Conservation (phyloP, 192 early-diverging fungal genomes). For the Coemansia guatemalensis region DNA sequence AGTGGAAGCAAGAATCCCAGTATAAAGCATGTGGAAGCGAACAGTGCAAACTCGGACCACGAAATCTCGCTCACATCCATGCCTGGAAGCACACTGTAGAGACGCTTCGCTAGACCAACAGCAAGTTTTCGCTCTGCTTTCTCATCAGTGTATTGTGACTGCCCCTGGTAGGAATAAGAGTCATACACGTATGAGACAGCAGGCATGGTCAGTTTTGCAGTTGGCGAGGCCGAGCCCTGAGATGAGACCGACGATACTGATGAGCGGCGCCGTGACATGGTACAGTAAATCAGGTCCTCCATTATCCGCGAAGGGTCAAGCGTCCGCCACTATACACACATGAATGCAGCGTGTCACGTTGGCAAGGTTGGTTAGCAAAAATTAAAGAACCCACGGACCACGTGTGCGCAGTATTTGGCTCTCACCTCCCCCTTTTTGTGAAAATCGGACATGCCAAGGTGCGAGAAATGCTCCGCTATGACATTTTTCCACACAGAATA, state of each 20-base stretch:
- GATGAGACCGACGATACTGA: conserved; percentile 31
- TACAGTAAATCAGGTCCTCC: conserved; percentile 52
- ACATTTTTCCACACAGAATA: background rate
- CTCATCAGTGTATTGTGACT: conserved; percentile 6
- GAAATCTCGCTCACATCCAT: conserved; percentile 50
- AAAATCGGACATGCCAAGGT: background rate
- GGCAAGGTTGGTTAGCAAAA: background rate
- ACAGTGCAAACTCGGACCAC: conserved; percentile 50
- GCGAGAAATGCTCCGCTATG: background rate
- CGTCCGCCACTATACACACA: conserved; percentile 42
- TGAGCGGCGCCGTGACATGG: conserved; percentile 27
- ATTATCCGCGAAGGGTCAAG: conserved; percentile 51
- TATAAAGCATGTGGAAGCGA: conserved; percentile 36
- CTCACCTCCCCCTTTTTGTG: conserved; percentile 1
- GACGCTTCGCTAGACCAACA: conserved; percentile 30
- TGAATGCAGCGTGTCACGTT: background rate
- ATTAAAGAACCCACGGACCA: background rate
- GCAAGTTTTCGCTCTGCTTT: conserved; percentile 22
- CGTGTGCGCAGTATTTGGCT: background rate
- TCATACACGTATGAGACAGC: conserved; percentile 35
- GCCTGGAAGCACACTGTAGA: conserved; percentile 40
- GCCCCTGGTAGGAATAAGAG: background rate
- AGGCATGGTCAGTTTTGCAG: conserved; percentile 24
- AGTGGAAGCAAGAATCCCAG: conserved; percentile 41
- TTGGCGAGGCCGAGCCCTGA: conserved; percentile 25